Evolutionary conservation across 2,329 filamentous ascomycete species (phyloP).

Genomic region (Hypoxylon rubiginosum): DNA sequence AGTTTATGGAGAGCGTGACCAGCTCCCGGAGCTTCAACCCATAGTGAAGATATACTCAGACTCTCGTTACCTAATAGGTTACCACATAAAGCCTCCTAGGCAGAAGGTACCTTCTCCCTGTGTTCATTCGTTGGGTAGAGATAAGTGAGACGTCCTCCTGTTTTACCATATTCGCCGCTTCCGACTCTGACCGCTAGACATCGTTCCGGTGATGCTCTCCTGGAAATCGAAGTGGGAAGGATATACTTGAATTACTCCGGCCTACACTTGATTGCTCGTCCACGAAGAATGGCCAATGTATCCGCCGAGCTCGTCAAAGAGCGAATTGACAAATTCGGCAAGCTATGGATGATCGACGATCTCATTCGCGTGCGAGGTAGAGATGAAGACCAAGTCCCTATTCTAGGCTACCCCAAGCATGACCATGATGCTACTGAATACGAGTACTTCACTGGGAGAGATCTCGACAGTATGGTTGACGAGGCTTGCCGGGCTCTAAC

Average conservation of each 20-base stretch:
- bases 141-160: too few species aligned
- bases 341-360: conserved; percentile 58
- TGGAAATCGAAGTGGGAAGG: background rate
- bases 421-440: conserved; percentile 53
- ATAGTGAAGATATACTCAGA: too few species aligned
- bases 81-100: too few species aligned
- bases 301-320: conserved; percentile 47
- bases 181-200: background rate
- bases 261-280: background rate
- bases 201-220: background rate
- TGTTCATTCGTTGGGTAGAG: too few species aligned
- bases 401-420: conserved; percentile 57
- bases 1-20: background rate
- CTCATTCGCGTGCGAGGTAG: conserved; percentile 56
- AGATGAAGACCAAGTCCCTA: conserved; percentile 56
- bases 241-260: background rate
- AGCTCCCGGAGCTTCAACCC: background rate
- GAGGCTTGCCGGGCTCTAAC: conserved; percentile 52
- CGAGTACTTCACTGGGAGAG: conserved; percentile 57
- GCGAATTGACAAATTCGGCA: conserved; percentile 53
- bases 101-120: too few species aligned
- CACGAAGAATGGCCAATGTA: conserved; percentile 46
- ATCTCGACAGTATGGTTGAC: conserved; percentile 58
- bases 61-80: too few species aligned
- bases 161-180: background rate